phyloP scores from a whole-genome alignment of 345 rosid species.

The Melaleuca quinquenervia region DNA sequence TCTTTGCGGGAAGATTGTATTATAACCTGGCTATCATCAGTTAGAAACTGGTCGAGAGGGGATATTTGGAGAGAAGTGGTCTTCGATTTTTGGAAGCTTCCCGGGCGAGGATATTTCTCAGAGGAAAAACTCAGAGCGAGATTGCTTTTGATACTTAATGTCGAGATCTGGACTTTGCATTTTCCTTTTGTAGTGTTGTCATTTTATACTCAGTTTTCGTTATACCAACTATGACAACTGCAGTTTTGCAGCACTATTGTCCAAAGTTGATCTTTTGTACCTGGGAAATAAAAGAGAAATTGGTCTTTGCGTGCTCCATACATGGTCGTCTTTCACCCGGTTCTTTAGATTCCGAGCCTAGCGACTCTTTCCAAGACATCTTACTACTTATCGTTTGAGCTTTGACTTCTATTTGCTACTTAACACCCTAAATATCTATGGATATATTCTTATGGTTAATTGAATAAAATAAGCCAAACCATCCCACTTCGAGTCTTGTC shows the following conservation, averaged over 20 bases:
- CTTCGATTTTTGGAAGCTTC: neutral
- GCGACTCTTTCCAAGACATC: neutral
- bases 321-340: neutral
- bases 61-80: neutral
- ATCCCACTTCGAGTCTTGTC: neutral
- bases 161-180: neutral
- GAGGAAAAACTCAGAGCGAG: neutral
- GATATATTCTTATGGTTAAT: neutral
- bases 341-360: neutral
- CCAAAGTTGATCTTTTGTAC: neutral
- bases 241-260: neutral
- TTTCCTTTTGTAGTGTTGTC: neutral
- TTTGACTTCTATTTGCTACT: neutral
- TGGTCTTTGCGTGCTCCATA: neutral
- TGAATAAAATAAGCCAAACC: neutral
- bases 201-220: neutral
- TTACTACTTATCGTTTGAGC: neutral
- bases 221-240: neutral
- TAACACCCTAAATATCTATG: neutral
- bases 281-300: neutral
- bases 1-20: slow-evolving; percentile 62
- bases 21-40: neutral
- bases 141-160: neutral
- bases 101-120: neutral
- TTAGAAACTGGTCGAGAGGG: neutral